Evolutionary conservation across 2,329 filamentous ascomycete species (phyloP), one percentile per base, ranked within the genome.

Genomic region (Stachybotrys elegans): DNA sequence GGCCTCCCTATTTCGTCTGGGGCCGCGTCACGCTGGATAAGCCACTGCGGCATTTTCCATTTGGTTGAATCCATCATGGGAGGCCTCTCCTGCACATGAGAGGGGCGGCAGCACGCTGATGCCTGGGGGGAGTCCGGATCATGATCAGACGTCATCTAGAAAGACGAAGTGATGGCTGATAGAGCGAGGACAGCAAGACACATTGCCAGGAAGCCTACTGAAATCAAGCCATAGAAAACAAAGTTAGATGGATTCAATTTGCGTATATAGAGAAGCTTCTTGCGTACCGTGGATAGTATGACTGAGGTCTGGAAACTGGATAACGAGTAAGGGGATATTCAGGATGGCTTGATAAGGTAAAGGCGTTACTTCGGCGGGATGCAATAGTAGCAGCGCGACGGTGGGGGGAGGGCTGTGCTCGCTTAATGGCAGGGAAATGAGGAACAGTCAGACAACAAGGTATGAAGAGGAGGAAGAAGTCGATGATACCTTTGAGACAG

Each of bases 301-400:
- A 35, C 16, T n/a, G 12, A 35, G 17, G 17, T 35, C 32, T 19
- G 14, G 25, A 29, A 35, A 17, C 12, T 13, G 17, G 17, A 13
- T 35, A 13, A 35, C 8, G 16, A 35, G 16, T n/a, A 35, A 19
- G 32, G 17, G 32, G 32, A 35, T 13, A 13, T n/a, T 35, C 16
- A 19, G 7, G 32, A 13, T 35, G 32, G 32, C 16, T 13, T n/a
- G 16, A 16, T 35, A 35, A 35, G 32, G 17, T 19, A 19, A 35
- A 35, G 32, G 32, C 17, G 32, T 35, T 19, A 35, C 32, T 35
- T 35, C 32, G 16, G 32, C 32, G 32, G 32, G 32, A 35, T 35
- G 32, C 32, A 35, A n/a, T 35, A 35, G 17, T 19, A 35, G 17
- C 32, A 19, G 32, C 32, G 32, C 17, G 32, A 17, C 8, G 16